phyloP scores from a whole-genome alignment of 352 stramenopile species.

The Pythium monospermum region DNA sequence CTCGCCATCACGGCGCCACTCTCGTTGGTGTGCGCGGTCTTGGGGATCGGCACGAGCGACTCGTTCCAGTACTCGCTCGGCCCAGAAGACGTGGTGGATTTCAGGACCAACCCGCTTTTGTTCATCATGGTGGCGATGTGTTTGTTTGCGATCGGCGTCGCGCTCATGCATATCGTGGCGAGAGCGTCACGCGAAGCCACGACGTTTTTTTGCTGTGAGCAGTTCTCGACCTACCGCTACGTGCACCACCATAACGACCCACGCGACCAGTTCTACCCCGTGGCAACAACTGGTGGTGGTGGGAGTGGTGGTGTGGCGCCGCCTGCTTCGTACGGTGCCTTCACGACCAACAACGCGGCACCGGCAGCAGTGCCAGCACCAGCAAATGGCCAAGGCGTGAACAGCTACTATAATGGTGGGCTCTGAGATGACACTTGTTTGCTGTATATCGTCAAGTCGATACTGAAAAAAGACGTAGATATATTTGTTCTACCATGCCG shows the following conservation, averaged over 20 bases:
- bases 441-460: too few relatives aligned
- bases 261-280: constrained; percentile 1
- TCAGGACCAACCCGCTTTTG: constrained; percentile 29
- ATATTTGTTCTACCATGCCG: too few relatives aligned
- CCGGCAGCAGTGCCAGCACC: background rate
- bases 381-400: too few relatives aligned
- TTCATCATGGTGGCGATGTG: constrained; percentile 39
- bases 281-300: too few relatives aligned
- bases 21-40: constrained; percentile 25
- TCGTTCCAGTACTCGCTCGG: constrained; percentile 24
- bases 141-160: constrained; percentile 46
- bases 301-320: too few relatives aligned
- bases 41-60: constrained; percentile 16
- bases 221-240: constrained; percentile 48
- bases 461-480: too few relatives aligned
- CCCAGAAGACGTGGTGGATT: constrained; percentile 22
- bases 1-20: constrained; percentile 27
- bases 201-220: constrained; percentile 63
- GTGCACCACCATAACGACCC: constrained; percentile 31
- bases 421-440: background rate
- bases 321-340: constrained; percentile 3
- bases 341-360: background rate
- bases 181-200: constrained; percentile 39
- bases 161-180: constrained; percentile 49
- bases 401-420: background rate